These are phyloP conservation scores for Lathyrus sativus DNA, from an alignment of 306 rosid species.

Conservation along the genomic window DNA sequence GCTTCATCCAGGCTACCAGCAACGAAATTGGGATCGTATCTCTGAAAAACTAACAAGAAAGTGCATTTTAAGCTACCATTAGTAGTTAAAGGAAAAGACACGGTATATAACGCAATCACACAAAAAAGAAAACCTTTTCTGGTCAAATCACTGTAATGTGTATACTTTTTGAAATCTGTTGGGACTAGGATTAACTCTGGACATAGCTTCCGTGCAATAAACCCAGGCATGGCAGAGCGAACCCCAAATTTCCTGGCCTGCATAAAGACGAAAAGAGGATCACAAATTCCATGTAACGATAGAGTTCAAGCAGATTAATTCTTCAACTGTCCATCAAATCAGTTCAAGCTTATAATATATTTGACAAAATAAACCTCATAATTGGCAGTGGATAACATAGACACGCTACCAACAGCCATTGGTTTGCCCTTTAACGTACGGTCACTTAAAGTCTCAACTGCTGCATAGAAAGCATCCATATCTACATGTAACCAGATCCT, in stretches of 20 bases:
- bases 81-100: slow-evolving; percentile 17
- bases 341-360: slow-evolving; percentile 11
- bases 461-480: slow-evolving; percentile 99
- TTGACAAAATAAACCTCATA: slow-evolving; percentile 70
- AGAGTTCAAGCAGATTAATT: slow-evolving; percentile 4
- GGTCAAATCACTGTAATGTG: slow-evolving; percentile 67
- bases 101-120: slow-evolving; percentile 24
- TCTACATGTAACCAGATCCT: slow-evolving; percentile 94
- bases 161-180: slow-evolving; percentile 78
- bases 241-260: slow-evolving; percentile 93
- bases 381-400: slow-evolving; percentile 95
- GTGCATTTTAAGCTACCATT: slow-evolving; percentile 22
- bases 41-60: slow-evolving; percentile 64
- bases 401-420: slow-evolving; percentile 89
- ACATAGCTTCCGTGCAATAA: slow-evolving; percentile 84
- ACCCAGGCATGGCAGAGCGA: slow-evolving; percentile 99
- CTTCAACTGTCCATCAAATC: neutral
- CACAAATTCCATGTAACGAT: neutral
- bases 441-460: slow-evolving; percentile 86
- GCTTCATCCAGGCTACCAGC: slow-evolving; percentile 95
- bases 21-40: slow-evolving; percentile 81
- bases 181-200: slow-evolving; percentile 85
- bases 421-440: slow-evolving; percentile 72
- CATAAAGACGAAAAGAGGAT: slow-evolving; percentile 24
- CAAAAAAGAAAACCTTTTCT: slow-evolving; percentile 65